Conservation (phyloP, 768 basidiomycete species). For the Symmetrospora coprosmae region DNA sequence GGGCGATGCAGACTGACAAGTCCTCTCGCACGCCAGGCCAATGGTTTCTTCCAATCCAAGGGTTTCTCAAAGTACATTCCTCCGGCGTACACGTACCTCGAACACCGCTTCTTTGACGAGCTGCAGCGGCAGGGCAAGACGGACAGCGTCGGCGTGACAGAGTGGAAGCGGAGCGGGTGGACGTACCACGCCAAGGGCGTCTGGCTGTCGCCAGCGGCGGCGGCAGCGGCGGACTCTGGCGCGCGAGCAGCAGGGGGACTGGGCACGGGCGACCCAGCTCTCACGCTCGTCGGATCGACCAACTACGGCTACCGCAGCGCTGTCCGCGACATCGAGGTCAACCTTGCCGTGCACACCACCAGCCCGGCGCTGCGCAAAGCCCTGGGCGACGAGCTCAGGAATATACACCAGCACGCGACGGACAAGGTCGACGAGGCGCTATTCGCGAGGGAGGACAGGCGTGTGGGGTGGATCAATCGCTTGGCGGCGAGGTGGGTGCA, state of each 20-base stretch:
- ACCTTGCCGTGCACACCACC: conserved; percentile 27
- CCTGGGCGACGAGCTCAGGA: conserved; percentile 26
- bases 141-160: conserved; percentile 54
- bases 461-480: conserved; percentile 26
- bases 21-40: conserved; percentile 51
- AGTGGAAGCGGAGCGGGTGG: conserved; percentile 83
- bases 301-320: conserved; percentile 33
- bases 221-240: too few species aligned
- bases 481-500: conserved; percentile 28
- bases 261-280: conserved; percentile 15
- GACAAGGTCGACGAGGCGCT: conserved; percentile 22
- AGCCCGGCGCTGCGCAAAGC: neutral
- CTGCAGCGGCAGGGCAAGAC: conserved; percentile 24
- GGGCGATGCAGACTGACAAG: neutral
- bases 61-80: conserved; percentile 88
- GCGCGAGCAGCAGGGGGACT: neutral
- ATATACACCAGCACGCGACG: conserved; percentile 22
- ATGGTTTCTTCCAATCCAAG: conserved; percentile 80
- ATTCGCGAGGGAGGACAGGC: conserved; percentile 27
- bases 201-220: conserved; percentile 27
- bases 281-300: conserved; percentile 32
- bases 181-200: conserved; percentile 97
- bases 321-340: conserved; percentile 31
- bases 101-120: conserved; percentile 54
- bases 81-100: conserved; percentile 80